Conservation (phyloP, 2,329 filamentous ascomycete genomes). For the Epichloe typhina region DNA sequence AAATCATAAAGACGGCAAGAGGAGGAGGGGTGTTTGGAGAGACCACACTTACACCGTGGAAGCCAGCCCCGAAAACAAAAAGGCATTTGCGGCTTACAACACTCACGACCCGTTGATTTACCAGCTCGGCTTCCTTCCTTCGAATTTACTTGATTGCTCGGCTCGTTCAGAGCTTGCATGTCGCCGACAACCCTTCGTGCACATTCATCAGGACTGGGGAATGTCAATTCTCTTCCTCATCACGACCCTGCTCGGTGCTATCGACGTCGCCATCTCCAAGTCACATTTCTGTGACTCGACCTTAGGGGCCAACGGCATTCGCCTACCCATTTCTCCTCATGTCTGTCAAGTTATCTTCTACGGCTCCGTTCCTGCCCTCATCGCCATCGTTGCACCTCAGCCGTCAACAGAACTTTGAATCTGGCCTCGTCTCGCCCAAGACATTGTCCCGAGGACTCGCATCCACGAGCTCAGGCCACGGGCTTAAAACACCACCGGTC, state of each 20-base stretch:
- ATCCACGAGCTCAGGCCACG: slow-evolving; percentile 16
- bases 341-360: slow-evolving; percentile 15
- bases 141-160: background rate
- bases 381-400: slow-evolving; percentile 11
- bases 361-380: slow-evolving; percentile 10
- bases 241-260: background rate
- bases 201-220: background rate
- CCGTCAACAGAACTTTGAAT: slow-evolving; percentile 10
- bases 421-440: slow-evolving; percentile 12
- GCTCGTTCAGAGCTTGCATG: background rate
- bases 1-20: background rate
- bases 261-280: slow-evolving; percentile 8
- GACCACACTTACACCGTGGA: slow-evolving; percentile 4
- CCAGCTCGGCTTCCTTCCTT: background rate
- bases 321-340: slow-evolving; percentile 10
- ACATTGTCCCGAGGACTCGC: slow-evolving; percentile 10
- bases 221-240: background rate
- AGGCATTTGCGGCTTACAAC: background rate
- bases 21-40: slow-evolving; percentile 4
- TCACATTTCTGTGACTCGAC: background rate
- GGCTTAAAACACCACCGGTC: slow-evolving; percentile 36
- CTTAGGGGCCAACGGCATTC: background rate
- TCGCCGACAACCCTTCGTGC: background rate
- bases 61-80: background rate
- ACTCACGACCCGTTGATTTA: background rate